Evolutionary conservation across 305 asterid genomes (phyloP).

Genomic region (Solanum hybrid): DNA sequence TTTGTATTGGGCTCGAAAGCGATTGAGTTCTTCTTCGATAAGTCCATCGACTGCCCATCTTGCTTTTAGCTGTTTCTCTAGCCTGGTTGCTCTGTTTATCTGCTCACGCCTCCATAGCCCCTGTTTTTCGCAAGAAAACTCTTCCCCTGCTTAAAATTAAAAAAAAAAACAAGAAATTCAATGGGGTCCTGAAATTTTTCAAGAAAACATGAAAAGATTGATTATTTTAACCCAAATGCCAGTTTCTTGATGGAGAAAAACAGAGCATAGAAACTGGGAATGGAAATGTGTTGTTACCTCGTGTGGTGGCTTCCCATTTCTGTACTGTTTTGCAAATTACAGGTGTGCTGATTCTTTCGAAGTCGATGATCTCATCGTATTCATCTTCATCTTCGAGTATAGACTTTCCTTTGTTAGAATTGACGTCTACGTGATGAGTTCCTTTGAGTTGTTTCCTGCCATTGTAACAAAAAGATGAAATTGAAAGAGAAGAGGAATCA

Average conservation of each 20-base stretch:
- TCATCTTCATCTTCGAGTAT: neutral
- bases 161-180: neutral
- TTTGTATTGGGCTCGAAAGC: conserved; percentile 41
- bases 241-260: neutral
- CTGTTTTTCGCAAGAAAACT: conserved; percentile 32
- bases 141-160: conserved; percentile 27
- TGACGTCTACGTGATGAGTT: neutral
- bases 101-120: conserved; percentile 66
- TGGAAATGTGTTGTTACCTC: neutral
- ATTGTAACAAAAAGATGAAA: neutral
- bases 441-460: neutral
- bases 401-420: neutral
- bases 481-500: neutral
- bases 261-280: neutral
- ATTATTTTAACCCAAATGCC: neutral
- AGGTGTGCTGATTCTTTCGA: neutral
- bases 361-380: neutral
- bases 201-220: neutral
- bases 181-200: neutral
- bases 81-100: conserved; percentile 50
- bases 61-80: conserved; percentile 62
- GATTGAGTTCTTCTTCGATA: conserved; percentile 48
- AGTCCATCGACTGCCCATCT: conserved; percentile 58
- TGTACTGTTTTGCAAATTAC: neutral
- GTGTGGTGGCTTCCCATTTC: neutral